phyloP scores from a whole-genome alignment of 2,329 filamentous ascomycete genomes.

The Stromatinia cepivora region DNA sequence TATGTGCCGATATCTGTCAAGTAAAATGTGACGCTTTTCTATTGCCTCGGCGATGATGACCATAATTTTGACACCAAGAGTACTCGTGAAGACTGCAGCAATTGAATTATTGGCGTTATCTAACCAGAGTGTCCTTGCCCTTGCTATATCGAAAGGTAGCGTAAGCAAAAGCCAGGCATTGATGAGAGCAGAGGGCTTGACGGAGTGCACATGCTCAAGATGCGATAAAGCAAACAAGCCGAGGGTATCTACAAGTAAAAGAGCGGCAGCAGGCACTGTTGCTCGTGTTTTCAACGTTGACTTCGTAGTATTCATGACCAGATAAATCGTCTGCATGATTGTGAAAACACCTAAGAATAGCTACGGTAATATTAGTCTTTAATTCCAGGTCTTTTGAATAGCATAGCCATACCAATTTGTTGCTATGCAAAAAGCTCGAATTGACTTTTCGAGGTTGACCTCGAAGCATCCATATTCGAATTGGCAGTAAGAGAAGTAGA shows the following conservation, averaged over 20 bases:
- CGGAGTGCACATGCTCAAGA: constrained; percentile 34
- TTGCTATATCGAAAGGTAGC: constrained; percentile 34
- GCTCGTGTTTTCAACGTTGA: constrained; percentile 26
- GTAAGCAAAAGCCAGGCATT: constrained; percentile 36
- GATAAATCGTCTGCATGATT: constrained; percentile 28
- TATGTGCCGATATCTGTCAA: constrained; percentile 36
- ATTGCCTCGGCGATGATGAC: constrained; percentile 42
- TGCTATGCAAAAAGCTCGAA: constrained; percentile 29
- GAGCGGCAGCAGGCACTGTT: constrained; percentile 28
- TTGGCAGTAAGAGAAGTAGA: constrained; percentile 29
- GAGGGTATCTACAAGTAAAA: constrained; percentile 30
- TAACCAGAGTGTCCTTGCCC: constrained; percentile 33
- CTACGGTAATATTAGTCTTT: constrained; percentile 27
- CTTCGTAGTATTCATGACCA: constrained; percentile 26
- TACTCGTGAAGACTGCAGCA: constrained; percentile 42
- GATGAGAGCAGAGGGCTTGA: constrained; percentile 34
- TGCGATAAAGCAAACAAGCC: constrained; percentile 32
- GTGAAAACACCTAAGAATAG: constrained; percentile 37
- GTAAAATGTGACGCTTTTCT: constrained; percentile 43
- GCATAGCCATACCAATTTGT: constrained; percentile 31
- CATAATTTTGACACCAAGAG: constrained; percentile 43
- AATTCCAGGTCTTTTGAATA: background rate
- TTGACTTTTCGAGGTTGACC: constrained; percentile 32
- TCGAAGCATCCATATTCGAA: constrained; percentile 28
- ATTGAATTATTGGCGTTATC: constrained; percentile 38